Base-by-base conservation (phyloP, 257 asterid genomes). In the Datura wrightii region DNA sequence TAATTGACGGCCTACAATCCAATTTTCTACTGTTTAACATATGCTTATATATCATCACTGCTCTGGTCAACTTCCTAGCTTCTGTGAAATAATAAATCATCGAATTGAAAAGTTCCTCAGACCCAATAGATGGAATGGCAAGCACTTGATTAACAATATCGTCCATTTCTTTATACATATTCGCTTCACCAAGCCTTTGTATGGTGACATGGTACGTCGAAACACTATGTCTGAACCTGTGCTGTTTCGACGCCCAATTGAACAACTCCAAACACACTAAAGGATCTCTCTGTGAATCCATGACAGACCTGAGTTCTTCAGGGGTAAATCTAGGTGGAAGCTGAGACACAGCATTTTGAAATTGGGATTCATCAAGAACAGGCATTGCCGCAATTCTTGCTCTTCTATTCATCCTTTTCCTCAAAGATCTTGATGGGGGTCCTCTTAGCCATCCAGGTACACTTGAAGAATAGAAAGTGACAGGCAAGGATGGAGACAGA, bases 211-310 rank as follows among this genome's bases (percentile, higher is more conserved):
- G 98, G 82, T 82, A 92, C 0, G 97, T 93, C 34, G 86, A 85
- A 71, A 85, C 94, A 85, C 83, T 82, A 87, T 96, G 99, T 89
- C 91, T 87, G 79, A 94, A 96, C 85, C 98, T 90, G 84, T 93
- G 98, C 88, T 96, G 98, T 41, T 93, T 90, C 0, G 97, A 86
- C 2, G 99, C 99, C 99, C 99, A 94, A 85, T 93, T 96, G 87
- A 93, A 94, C 82, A 96, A 87, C 94, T 96, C 99, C 24, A 93
- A 88, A 86, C 98, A 94, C 66, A 96, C 92, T 58, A 96, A 79
- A 36, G 98, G 98, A 60, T 94, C 98, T 37, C 88, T 86, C 44
- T 91, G 92, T 39, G 84, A 82, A 34, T 87, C 72, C 48, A 94
- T 92, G 69, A 90, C 91, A 86, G 90, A 76, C 89, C 89, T 93